Evolutionary conservation across 2,329 filamentous ascomycete species (phyloP).

Genomic region (Colletotrichum lini): DNA sequence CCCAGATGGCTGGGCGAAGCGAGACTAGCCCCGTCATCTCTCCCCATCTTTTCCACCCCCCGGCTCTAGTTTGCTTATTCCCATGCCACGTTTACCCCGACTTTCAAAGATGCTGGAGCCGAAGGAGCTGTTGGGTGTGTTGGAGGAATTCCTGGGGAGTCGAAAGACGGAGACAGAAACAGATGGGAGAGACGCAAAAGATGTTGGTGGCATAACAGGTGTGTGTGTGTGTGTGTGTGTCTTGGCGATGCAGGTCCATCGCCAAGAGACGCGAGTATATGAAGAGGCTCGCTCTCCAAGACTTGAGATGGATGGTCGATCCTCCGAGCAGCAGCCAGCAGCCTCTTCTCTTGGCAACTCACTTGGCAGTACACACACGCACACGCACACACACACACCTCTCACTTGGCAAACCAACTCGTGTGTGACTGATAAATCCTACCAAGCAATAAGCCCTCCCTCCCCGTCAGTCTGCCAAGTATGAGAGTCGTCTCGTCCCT

Average conservation of each 20-base stretch:
- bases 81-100: slow-evolving; percentile 22
- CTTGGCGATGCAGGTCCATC: slow-evolving; percentile 36
- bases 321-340: slow-evolving; percentile 9
- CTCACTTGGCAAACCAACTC: too few relatives aligned
- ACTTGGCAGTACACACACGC: slow-evolving; percentile 17
- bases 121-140: background rate
- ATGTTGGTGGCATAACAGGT: background rate
- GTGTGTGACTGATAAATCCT: background rate
- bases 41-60: background rate
- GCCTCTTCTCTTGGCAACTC: slow-evolving; percentile 24
- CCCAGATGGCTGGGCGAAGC: slow-evolving; percentile 30
- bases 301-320: slow-evolving; percentile 19
- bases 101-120: background rate
- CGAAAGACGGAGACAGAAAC: background rate
- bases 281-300: slow-evolving; percentile 28
- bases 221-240: background rate
- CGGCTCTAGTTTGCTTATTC: slow-evolving; percentile 1
- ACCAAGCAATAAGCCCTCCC: background rate
- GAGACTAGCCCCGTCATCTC: slow-evolving; percentile 25
- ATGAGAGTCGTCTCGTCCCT: slow-evolving; percentile 44
- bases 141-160: background rate
- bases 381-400: too few relatives aligned
- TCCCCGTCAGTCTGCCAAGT: slow-evolving; percentile 21
- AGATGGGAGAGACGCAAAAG: too few relatives aligned
- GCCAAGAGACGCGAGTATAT: slow-evolving; percentile 37